Percentiles rank a stretch among this genome's conserved stretches.
phyloP scores from a whole-genome alignment of 1,284 basidiomycete genomes.

The Fomitopsis betulina region DNA sequence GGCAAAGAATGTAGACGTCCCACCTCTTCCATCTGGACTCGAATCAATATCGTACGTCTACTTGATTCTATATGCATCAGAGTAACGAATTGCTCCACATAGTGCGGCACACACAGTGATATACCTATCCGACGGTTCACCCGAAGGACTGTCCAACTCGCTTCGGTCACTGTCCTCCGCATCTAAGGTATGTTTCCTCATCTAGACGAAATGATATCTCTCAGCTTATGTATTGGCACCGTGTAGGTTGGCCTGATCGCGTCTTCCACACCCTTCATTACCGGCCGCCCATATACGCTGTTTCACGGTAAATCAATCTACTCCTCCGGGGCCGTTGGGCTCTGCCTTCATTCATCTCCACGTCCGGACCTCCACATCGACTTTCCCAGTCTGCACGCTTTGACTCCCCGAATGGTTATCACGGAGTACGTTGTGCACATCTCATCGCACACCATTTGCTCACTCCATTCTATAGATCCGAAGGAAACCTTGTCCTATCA shows the following conservation, averaged over 20 bases:
- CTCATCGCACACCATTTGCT: background rate
- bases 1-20: conserved; percentile 27
- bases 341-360: conserved; percentile 29
- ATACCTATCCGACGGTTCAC: conserved; percentile 58
- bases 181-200: conserved; percentile 39
- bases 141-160: conserved; percentile 55
- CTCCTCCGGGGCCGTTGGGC: conserved; percentile 69
- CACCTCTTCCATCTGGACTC: conserved; percentile 34
- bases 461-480: conserved; percentile 40
- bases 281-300: conserved; percentile 75
- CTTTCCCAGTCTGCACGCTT: conserved; percentile 49
- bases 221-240: background rate
- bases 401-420: conserved; percentile 53
- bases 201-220: background rate
- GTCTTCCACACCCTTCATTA: conserved; percentile 82
- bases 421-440: conserved; percentile 40
- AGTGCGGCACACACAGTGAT: conserved; percentile 47
- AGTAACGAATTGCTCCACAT: background rate
- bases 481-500: conserved; percentile 76
- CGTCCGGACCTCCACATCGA: conserved; percentile 29
- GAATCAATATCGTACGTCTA: conserved; percentile 32
- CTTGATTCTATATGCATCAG: background rate
- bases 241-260: conserved; percentile 67
- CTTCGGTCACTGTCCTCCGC: conserved; percentile 44
- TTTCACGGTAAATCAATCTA: conserved; percentile 56